Conservation (phyloP, 2,329 filamentous ascomycete genomes). For the Davidsoniella neocaledoniae region DNA sequence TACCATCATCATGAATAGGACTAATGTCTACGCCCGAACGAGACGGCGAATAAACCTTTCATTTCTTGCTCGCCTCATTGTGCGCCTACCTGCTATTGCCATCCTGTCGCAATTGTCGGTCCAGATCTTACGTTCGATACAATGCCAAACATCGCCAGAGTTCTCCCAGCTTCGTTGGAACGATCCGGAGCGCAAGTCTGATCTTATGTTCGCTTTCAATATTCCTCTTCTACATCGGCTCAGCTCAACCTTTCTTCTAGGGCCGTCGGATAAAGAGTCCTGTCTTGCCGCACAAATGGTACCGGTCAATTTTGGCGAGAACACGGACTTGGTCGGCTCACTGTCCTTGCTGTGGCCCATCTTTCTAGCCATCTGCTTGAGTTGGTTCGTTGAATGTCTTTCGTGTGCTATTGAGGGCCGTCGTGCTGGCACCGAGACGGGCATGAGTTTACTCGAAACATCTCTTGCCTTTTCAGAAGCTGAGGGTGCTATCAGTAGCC, state of each 20-base stretch:
- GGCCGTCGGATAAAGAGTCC: slow-evolving; percentile 55
- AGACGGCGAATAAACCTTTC: slow-evolving; percentile 60
- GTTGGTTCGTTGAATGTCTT: slow-evolving; percentile 78
- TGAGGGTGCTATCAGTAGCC: slow-evolving; percentile 69
- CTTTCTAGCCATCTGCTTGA: slow-evolving; percentile 52
- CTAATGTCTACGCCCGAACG: slow-evolving; percentile 83
- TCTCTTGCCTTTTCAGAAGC: slow-evolving; percentile 92
- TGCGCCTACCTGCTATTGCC: slow-evolving; percentile 56
- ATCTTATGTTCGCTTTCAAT: slow-evolving; percentile 52
- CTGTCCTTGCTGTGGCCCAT: slow-evolving; percentile 60
- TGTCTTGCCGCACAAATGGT: slow-evolving; percentile 62
- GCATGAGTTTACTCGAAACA: slow-evolving; percentile 93
- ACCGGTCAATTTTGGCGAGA: slow-evolving; percentile 29
- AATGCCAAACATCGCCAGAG: slow-evolving; percentile 72
- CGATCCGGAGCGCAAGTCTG: slow-evolving; percentile 44
- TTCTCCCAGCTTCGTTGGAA: slow-evolving; percentile 56
- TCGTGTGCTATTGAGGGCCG: slow-evolving; percentile 77
- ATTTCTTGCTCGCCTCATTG: slow-evolving; percentile 51
- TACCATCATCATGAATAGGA: slow-evolving; percentile 77
- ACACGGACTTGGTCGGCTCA: slow-evolving; percentile 51
- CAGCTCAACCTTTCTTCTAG: slow-evolving; percentile 55
- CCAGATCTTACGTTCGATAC: slow-evolving; percentile 63
- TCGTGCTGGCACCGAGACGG: slow-evolving; percentile 65
- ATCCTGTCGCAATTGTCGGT: slow-evolving; percentile 53
- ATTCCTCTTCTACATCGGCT: slow-evolving; percentile 56